These are phyloP conservation scores for Flueggea neowawraea DNA, from an alignment of 441 rosid species.

Conservation along the genomic window DNA sequence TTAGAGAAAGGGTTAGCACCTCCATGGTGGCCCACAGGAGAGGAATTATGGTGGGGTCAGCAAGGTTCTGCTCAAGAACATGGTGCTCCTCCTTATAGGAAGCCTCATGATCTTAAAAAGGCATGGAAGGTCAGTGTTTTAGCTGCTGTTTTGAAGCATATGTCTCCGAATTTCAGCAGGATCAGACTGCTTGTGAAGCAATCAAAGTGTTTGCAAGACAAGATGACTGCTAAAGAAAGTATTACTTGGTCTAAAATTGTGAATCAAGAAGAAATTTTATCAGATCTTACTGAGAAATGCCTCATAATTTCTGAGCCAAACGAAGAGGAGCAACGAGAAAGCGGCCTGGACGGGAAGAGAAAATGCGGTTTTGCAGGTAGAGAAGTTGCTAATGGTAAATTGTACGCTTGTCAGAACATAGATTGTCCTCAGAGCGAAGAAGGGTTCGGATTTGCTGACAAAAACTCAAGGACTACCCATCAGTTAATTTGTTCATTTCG, in stretches of 20 bases:
- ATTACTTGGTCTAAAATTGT: conserved; percentile 86
- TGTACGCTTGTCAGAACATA: conserved; percentile 14
- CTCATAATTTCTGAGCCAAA: conserved; percentile 13
- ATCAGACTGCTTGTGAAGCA: conserved; percentile 78
- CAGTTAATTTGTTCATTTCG: too few species aligned
- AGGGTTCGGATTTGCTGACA: conserved; percentile 21
- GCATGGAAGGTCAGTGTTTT: too few species aligned
- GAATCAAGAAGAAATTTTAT: conserved; percentile 52
- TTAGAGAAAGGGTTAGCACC: too few species aligned
- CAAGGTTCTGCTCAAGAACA: too few species aligned
- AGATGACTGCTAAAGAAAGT: conserved; percentile 94
- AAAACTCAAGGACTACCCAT: conserved; percentile 29
- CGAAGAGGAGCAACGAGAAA: background rate
- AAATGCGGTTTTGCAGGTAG: conserved; percentile 18
- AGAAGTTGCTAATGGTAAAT: background rate
- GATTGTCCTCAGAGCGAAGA: conserved; percentile 17
- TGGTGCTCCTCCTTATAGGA: too few species aligned
- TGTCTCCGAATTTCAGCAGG: too few species aligned
- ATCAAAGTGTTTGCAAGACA: conserved; percentile 87
- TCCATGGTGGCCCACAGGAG: too few species aligned
- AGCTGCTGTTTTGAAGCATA: too few species aligned
- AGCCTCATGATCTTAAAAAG: too few species aligned
- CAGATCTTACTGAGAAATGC: conserved; percentile 8
- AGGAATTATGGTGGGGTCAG: too few species aligned
- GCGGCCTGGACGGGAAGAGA: conserved; percentile 19